Evolutionary conservation across 2,329 filamentous ascomycete genomes (phyloP), one percentile per base, ranked within the genome.

Genomic region (Tolypocladium amazonense): DNA sequence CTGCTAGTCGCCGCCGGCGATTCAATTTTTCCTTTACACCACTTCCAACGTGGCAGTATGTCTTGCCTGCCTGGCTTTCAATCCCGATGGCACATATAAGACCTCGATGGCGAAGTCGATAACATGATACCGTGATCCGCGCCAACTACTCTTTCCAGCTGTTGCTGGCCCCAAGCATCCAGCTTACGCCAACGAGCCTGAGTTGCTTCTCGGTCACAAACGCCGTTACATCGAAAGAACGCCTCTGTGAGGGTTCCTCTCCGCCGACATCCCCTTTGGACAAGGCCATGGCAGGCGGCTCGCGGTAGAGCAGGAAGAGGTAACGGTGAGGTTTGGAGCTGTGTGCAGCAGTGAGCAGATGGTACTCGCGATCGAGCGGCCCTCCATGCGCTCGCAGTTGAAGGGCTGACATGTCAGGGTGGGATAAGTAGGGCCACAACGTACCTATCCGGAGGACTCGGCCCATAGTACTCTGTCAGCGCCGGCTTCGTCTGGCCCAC

Each of bases 251-350:
- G 57, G 79, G 78, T 60, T 79, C 77, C 59, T 79, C 77, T 0
- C 76, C 78, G 2, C 76, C 76, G 14, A 77, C 74, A n/a, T 78
- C 75, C 2, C 72, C 72, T 57, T 77, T 76, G 15, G 64, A 62
- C 2, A 79, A 64, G 0, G 64, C 62, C 7, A 76, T 63, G 5
- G 64, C 68, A 2, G 65, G 59, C 0, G 76, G 75, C 62, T 79
- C 76, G 4, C 74, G 68, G 64, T 74, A 79, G 15, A 79, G 68
- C 1, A 79, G 68, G 62, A 79, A 78, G 4, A 79, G 63, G 62
- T 80, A 79, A 11, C 77, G 70, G 57, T 79, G 77, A n/a, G 77
- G 77, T 62, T 75, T 73, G 1, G 77, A 79, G n/a, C 77, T 79
- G 38, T 33, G 38, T 39, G 59, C 11, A 25, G 12, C 30, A 47